Evolutionary conservation across 441 rosid genomes (phyloP), one percentile per base, ranked within the genome.

Genomic region (Metrosideros polymorpha): DNA sequence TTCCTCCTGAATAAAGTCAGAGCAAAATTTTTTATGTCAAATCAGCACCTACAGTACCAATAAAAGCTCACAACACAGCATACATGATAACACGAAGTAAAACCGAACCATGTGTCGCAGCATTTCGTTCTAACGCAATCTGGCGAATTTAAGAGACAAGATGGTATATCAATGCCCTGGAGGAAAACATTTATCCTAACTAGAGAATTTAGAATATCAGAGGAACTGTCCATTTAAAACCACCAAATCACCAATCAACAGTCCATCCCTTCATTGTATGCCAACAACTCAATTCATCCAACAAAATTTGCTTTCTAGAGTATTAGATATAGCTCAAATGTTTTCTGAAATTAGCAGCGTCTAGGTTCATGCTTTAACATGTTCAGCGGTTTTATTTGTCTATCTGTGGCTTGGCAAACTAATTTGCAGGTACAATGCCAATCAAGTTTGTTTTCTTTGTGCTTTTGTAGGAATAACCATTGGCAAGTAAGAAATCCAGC

Each of bases 1-100:
- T 87, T 95, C 98, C 87, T 97, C 98, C 98, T 96, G 92, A 75
- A 66, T 32, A 54, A 35, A 30, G 45, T n/a, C n/a, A 54, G 61
- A 83, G 57, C n/a, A n/a, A 53, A 83, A 22, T 0, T 71, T 71
- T 71, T 71, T 14, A 71, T 0, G n/a, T 39, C 79, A 39, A 71
- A 22, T 19, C 79, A 71, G n/a, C 79, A 71, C 17, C 79, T 22
- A 39, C 79, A 71, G 79, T 22, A 71, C 47, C 79, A n/a, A 19
- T 19, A 71, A 71, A 71, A 39, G 47, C 47, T 71, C 27, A 39
- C 79, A 10, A 9, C 47, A 32, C 79, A 39, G 45, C 79, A 22
- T 22, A 71, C 47, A 71, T 10, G 49, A 71, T 71, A 39, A 42
- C n/a, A 71, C 1, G 0, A 39, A 71, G 47, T 22, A 71, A 39